These are phyloP conservation scores for Fusarium setosum DNA, from an alignment of 2,329 filamentous ascomycete species.

Conservation along the genomic window DNA sequence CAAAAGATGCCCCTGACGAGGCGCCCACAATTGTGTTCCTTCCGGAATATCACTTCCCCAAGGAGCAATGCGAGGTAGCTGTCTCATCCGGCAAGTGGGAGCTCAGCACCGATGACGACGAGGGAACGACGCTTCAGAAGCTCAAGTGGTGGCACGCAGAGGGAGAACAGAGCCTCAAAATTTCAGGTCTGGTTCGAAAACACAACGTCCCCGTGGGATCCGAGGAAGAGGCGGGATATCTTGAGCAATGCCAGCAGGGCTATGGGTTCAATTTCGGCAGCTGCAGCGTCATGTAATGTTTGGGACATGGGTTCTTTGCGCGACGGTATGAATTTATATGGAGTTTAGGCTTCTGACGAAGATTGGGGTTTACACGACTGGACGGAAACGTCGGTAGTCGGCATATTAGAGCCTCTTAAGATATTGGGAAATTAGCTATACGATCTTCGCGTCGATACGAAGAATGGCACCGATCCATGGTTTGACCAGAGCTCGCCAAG, in stretches of 20 bases:
- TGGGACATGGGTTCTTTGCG: constrained; percentile 1
- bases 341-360: constrained; percentile 14
- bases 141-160: constrained; percentile 94
- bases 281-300: constrained; percentile 64
- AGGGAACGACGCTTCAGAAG: constrained; percentile 77
- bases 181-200: constrained; percentile 78
- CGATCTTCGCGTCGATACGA: constrained; percentile 13
- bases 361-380: neutral
- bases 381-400: neutral
- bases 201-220: constrained; percentile 67
- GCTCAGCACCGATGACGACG: constrained; percentile 78
- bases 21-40: constrained; percentile 85
- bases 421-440: constrained; percentile 17
- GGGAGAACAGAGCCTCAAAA: constrained; percentile 82
- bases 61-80: constrained; percentile 75
- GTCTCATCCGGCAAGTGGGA: constrained; percentile 92
- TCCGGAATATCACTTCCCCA: constrained; percentile 92
- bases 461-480: neutral
- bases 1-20: constrained; percentile 68
- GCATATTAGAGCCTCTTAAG: neutral
- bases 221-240: constrained; percentile 80
- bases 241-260: constrained; percentile 73
- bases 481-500: neutral
- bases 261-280: constrained; percentile 57
- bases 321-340: constrained; percentile 3